These are phyloP conservation scores for Fusarium oxysporum DNA, from an alignment of 2,329 filamentous ascomycete species.

Conservation along the genomic window DNA sequence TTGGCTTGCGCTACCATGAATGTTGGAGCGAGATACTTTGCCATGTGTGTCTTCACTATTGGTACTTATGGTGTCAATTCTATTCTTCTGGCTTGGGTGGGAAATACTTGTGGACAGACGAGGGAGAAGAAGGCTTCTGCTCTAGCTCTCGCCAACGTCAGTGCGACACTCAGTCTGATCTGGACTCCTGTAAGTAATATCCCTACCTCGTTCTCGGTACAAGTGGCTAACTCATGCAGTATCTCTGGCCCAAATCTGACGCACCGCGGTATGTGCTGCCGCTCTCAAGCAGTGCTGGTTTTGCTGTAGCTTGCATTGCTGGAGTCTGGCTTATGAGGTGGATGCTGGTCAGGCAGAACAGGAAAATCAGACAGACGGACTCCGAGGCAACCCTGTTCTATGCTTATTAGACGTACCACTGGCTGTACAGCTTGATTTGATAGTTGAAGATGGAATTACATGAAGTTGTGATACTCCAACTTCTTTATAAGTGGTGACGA, in stretches of 20 bases:
- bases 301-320: constrained; percentile 50
- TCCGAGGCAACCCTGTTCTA: constrained; percentile 42
- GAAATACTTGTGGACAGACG: constrained; percentile 56
- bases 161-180: constrained; percentile 34
- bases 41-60: constrained; percentile 54
- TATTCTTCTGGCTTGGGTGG: constrained; percentile 59
- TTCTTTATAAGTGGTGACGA: too few species aligned
- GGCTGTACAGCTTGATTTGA: too few species aligned
- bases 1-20: constrained; percentile 45
- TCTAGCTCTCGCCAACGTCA: constrained; percentile 48
- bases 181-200: constrained; percentile 33
- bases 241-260: constrained; percentile 37
- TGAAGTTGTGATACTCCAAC: too few species aligned
- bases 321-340: constrained; percentile 44
- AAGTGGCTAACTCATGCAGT: constrained; percentile 6
- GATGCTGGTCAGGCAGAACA: constrained; percentile 46
- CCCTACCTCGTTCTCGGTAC: rapidly evolving
- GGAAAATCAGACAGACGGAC: constrained; percentile 41
- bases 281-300: constrained; percentile 36
- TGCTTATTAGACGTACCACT: constrained; percentile 26
- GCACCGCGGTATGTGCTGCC: constrained; percentile 39
- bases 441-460: too few species aligned
- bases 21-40: constrained; percentile 39
- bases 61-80: constrained; percentile 54
- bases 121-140: constrained; percentile 61